Conservation (phyloP, 2,329 filamentous ascomycete species). For the Colletotrichum incanum region DNA sequence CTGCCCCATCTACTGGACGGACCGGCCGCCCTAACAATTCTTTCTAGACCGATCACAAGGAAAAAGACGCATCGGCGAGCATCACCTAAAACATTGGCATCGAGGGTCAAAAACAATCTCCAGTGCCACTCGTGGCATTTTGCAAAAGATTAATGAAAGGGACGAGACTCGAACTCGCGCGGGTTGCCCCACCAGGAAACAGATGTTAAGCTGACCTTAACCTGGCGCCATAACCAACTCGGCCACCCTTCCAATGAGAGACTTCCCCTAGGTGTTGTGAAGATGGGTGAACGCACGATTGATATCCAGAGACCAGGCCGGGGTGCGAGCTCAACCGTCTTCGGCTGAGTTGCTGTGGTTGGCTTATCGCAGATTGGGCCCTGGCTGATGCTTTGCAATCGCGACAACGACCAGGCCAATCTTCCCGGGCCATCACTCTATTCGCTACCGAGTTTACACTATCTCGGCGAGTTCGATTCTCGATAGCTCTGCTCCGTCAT, state of each 20-base stretch:
- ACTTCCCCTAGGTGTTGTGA: neutral
- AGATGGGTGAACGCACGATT: rapidly evolving
- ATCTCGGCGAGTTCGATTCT: neutral
- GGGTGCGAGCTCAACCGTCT: too few species aligned
- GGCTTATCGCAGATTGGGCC: neutral
- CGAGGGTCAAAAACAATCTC: neutral
- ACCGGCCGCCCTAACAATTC: neutral
- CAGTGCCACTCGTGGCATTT: too few species aligned
- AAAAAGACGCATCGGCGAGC: conserved; percentile 6
- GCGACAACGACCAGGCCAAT: neutral
- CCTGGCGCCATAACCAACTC: conserved; percentile 44
- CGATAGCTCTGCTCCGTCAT: neutral
- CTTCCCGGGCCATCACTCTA: neutral
- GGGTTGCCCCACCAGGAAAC: conserved; percentile 43
- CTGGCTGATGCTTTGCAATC: neutral
- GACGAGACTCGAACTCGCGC: conserved; percentile 44
- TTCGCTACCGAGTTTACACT: neutral
- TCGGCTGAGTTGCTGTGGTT: neutral
- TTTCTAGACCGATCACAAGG: neutral
- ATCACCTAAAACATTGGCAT: neutral
- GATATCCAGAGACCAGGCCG: neutral
- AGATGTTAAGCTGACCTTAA: conserved; percentile 43
- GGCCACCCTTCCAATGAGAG: conserved; percentile 30
- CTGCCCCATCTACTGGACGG: conserved; percentile 17
- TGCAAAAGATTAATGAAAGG: conserved; percentile 17